Base-by-base conservation (phyloP, 2,329 filamentous ascomycete genomes). In the Fusarium pilosicola region DNA sequence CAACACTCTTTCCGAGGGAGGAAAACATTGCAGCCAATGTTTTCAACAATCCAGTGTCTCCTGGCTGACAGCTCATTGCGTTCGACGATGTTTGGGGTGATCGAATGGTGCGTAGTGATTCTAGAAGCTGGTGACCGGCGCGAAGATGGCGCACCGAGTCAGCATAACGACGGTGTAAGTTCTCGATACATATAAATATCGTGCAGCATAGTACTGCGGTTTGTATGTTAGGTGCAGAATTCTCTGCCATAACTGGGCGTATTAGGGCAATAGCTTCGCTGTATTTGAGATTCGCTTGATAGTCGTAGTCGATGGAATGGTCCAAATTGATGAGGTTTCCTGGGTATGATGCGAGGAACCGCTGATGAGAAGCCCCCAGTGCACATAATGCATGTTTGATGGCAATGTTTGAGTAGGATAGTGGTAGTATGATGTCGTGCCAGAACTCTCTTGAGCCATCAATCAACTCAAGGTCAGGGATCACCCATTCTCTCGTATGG, bases 101-200 rank as follows among this genome's bases (percentile, higher is more conserved):
- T 15, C 54, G 51, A 15, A 8, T 7, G 3, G 11, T 7, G 20
- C 42, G 60, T 5, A 68, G 59, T 6, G 70, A 70, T 17, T 60
- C 56, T 51, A 76, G 46, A 7, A 77, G 64, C 3, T 62, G 58
- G 9, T 61, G 62, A 5, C 74, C 76, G 22, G 75, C 70, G n/a
- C 67, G 68, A 13, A 77, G 32, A 26, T 77, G 76, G 10, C 75
- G 68, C 3, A 76, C 49, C 12, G 76, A 65, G 20, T 77, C 75
- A n/a, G 74, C 55, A 15, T 75, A 74, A 4, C 76, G 76, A 2
- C 70, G 68, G 17, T 72, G 57, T 6, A 77, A 49, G 26, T 68
- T 76, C 45, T 77, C 76, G 15, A 77, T 70, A 28, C 70, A 74
- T 30, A 77, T 75, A n/a, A 77, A 77, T 28, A 77, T 74, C 22